Conservation (phyloP, 2,329 filamentous ascomycete species). For the Teratosphaeria destructans region DNA sequence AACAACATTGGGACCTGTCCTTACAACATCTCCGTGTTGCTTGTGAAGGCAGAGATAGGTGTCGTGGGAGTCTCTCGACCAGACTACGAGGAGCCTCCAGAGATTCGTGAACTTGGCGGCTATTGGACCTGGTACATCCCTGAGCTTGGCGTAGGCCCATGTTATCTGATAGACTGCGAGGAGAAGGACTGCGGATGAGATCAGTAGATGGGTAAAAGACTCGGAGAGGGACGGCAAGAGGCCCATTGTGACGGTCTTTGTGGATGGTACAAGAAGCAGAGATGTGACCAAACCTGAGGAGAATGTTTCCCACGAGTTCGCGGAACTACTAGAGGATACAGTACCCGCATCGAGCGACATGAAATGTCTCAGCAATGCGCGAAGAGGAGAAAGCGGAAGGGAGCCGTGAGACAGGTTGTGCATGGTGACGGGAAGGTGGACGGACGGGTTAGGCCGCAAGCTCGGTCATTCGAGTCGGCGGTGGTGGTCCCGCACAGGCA, state of each 20-base stretch:
- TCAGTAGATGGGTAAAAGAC: constrained; percentile 4
- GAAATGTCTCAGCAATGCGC: neutral
- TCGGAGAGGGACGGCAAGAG: neutral
- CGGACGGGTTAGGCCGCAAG: neutral
- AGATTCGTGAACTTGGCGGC: constrained; percentile 44
- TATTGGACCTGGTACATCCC: constrained; percentile 40
- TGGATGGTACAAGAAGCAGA: no score
- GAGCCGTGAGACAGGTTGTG: neutral
- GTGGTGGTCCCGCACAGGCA: neutral
- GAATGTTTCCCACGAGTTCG: neutral
- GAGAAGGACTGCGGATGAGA: constrained; percentile 6
- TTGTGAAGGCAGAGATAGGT: constrained; percentile 50
- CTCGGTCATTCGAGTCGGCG: neutral
- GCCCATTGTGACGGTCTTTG: no score
- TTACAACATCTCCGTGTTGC: constrained; percentile 57
- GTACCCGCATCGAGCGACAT: neutral
- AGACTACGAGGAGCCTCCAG: constrained; percentile 36
- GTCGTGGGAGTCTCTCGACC: constrained; percentile 50
- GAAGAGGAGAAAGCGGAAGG: neutral
- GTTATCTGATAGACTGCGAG: constrained; percentile 5
- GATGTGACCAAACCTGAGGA: neutral
- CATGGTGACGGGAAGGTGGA: neutral
- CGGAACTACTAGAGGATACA: no score
- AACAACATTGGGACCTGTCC: constrained; percentile 66
- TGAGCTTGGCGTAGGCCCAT: constrained; percentile 8